Base-by-base conservation (phyloP, 495 filamentous ascomycete genomes). In the Hypoxylon fragiforme region DNA sequence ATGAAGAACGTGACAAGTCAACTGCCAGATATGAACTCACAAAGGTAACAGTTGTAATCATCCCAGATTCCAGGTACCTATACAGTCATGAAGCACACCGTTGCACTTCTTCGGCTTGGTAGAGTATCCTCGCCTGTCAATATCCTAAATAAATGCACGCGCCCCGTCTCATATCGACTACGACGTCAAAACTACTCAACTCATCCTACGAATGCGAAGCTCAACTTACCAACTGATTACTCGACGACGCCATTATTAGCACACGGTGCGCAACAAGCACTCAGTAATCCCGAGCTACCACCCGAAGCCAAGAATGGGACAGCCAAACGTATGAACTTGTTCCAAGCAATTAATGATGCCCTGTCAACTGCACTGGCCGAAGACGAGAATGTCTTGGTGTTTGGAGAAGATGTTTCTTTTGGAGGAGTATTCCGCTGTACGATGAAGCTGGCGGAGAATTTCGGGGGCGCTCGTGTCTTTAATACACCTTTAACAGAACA, bases 381-480 rank as follows among this genome's bases (percentile, higher is more conserved):
- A 12, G 92, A 96, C 57, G 88, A 92, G 49, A 85, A 86, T 15
- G 90, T 95, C 18, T 74, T 96, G 34, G 81, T 98, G 24, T 98
- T 98, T 55, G 94, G 94, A 37, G 94, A 98, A 74, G 94, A 98
- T 68, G 90, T 98, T 16, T 88, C 92, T 28, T 98, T 98, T 60
- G 94, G 94, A 11, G 94, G 94, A 20, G 94, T 98, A 15, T 98
- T 98, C 70, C 86, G 94, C 24, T 97, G 92, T 73, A 92, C 89
- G 32, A 90, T 91, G 84, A 88, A 92, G 62, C 81, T 98, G 7
- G 83, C 90, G 18, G 85, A 87, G 36, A 86, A 88, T 46, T 97
- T 94, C 68, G 94, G 94, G 3, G 79, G 83, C 13, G 88, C 92
- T 52, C 79, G 95, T 41, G 91, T 98, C 21, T 98, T 98, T 77